Conservation (phyloP, 305 asterid species). For the Solanum hybrid region DNA sequence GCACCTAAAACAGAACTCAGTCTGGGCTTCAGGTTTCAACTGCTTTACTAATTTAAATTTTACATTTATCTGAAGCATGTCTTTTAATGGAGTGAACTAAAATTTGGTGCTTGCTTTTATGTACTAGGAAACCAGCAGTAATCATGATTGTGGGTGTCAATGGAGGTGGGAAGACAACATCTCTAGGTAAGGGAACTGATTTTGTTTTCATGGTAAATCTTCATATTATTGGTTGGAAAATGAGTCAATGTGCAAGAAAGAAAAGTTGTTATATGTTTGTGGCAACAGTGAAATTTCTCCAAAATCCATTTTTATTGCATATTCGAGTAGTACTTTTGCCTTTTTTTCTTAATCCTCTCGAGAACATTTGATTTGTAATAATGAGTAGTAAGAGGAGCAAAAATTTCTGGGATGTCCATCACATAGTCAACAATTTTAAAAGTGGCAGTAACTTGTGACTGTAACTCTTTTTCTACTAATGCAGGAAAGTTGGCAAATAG, state of each 20-base stretch:
- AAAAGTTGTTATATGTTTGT: neutral
- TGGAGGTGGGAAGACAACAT: slow-evolving; percentile 98
- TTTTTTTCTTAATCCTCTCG: neutral
- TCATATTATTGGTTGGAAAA: neutral
- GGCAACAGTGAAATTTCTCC: neutral
- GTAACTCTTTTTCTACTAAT: neutral
- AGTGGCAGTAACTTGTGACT: slow-evolving; percentile 7
- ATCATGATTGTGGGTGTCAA: slow-evolving; percentile 91
- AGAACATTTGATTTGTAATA: neutral
- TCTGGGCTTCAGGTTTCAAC: slow-evolving; percentile 77
- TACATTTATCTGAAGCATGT: neutral
- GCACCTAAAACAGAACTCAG: slow-evolving; percentile 70
- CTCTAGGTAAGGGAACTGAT: slow-evolving; percentile 59
- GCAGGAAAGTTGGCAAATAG: slow-evolving; percentile 91
- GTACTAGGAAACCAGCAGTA: slow-evolving; percentile 83
- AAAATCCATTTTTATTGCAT: neutral
- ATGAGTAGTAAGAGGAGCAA: neutral
- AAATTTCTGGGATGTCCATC: slow-evolving; percentile 2
- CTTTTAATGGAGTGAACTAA: neutral
- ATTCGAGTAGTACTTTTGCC: neutral
- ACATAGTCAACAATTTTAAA: neutral
- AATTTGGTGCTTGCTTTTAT: neutral
- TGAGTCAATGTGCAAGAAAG: neutral
- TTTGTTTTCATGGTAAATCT: neutral
- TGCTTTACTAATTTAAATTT: slow-evolving; percentile 2